A percentile compares a stretch with the other conserved stretches of the same genome.
Evolutionary conservation across 83 land plant genomes (phyloP).

Genomic region (Picea abies): DNA sequence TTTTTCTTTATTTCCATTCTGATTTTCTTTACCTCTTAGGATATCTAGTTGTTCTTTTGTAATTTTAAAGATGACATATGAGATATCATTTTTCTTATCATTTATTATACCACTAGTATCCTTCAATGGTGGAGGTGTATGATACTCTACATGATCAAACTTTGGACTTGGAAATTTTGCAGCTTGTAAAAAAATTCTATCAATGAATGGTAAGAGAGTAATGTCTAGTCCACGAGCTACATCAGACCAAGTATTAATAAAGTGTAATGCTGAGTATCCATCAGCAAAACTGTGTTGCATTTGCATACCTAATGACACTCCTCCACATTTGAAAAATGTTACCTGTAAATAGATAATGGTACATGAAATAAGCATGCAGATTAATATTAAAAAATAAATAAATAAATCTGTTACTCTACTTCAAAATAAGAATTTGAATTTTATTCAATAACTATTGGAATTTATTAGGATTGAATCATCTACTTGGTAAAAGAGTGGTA

Average conservation of each 20-base stretch:
- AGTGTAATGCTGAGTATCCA: slow-evolving; percentile 61
- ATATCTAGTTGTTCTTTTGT: not conserved
- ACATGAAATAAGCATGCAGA: no score
- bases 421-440: no score
- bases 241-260: slow-evolving; percentile 70
- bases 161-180: slow-evolving; percentile 72
- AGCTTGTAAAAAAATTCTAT: slow-evolving; percentile 80
- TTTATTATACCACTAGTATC: not conserved
- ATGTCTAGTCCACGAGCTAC: slow-evolving; percentile 14
- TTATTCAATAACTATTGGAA: no score
- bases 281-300: slow-evolving; percentile 72
- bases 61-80: slow-evolving; percentile 12
- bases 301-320: slow-evolving; percentile 46
- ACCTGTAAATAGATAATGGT: no score
- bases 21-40: slow-evolving; percentile 31
- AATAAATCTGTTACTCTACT: no score
- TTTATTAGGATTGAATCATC: no score
- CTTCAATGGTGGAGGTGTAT: slow-evolving; percentile 69
- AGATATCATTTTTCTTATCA: not conserved
- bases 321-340: no score
- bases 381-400: no score
- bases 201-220: slow-evolving; percentile 76
- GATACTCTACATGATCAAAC: slow-evolving; percentile 86
- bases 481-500: no score
- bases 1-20: slow-evolving; percentile 17